These are phyloP conservation scores for Sanghuangporus weigelae DNA, from an alignment of 1,284 basidiomycete genomes.

Conservation along the genomic window DNA sequence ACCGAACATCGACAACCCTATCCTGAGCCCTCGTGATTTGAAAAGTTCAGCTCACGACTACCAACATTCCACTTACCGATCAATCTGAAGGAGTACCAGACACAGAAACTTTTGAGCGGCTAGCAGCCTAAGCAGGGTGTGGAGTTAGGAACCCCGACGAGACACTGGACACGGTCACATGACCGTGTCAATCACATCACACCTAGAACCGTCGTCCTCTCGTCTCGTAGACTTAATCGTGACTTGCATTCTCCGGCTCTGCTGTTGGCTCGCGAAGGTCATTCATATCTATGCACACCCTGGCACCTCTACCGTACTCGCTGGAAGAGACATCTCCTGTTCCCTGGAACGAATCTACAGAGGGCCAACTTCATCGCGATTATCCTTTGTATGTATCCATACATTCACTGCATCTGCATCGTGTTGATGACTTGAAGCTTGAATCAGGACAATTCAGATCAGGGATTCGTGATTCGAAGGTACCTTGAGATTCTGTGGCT, in stretches of 20 bases:
- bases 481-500: constrained; percentile 77
- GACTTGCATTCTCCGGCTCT: background rate
- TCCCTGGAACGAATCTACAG: constrained; percentile 8
- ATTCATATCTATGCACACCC: background rate
- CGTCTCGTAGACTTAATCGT: too few relatives aligned
- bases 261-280: background rate
- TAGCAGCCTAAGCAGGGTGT: too few relatives aligned
- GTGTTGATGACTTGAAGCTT: background rate
- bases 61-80: too few relatives aligned
- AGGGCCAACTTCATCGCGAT: constrained; percentile 12
- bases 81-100: too few relatives aligned
- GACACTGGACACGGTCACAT: too few relatives aligned
- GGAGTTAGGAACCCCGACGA: too few relatives aligned
- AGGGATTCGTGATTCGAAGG: constrained; percentile 14
- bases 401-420: background rate
- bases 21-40: too few relatives aligned
- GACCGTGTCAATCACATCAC: too few relatives aligned
- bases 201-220: too few relatives aligned
- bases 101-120: too few relatives aligned
- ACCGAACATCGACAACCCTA: too few relatives aligned
- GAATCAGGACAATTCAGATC: constrained; percentile 1
- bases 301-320: background rate
- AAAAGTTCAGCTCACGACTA: too few relatives aligned
- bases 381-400: constrained; percentile 9
- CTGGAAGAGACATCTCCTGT: constrained; percentile 10